Conservation (phyloP, 1,284 basidiomycete species). For the Puccinia polysora region DNA sequence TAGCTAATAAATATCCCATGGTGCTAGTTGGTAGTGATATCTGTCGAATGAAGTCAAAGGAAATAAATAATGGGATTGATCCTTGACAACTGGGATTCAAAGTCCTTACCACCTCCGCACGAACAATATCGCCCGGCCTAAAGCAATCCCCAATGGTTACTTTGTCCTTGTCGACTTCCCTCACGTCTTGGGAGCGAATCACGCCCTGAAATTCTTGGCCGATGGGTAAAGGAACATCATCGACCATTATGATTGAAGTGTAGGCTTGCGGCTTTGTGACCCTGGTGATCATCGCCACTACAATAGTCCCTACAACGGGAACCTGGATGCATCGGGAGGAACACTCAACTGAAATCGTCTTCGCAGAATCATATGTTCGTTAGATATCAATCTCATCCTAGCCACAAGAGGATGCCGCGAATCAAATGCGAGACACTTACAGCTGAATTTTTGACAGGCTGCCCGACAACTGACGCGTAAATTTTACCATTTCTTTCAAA, state of each 20-base stretch:
- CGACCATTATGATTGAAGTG: conserved; percentile 80
- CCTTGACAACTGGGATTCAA: background rate
- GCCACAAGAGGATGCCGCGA: no score
- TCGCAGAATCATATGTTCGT: background rate
- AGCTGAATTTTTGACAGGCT: conserved; percentile 4
- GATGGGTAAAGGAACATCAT: conserved; percentile 73
- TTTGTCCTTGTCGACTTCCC: conserved; percentile 73
- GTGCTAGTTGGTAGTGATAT: conserved; percentile 81
- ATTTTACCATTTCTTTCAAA: conserved; percentile 35
- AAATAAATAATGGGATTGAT: conserved; percentile 11
- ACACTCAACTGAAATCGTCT: conserved; percentile 35
- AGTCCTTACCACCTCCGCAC: conserved; percentile 74
- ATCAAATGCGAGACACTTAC: conserved; percentile 19
- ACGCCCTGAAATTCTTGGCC: conserved; percentile 93
- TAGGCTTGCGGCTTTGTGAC: conserved; percentile 81
- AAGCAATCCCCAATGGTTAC: conserved; percentile 92
- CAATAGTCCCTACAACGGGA: conserved; percentile 65
- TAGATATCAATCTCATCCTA: no score
- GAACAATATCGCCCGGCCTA: conserved; percentile 89
- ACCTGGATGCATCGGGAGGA: conserved; percentile 58
- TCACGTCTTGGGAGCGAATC: conserved; percentile 83
- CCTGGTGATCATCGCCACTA: conserved; percentile 75
- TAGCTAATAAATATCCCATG: conserved; percentile 87
- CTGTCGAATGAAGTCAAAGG: no score
- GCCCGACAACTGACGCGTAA: conserved; percentile 29